Evolutionary conservation across 225 moss, liverwort and hornwort species (phyloP).

Genomic region (Sphagnum contortum): DNA sequence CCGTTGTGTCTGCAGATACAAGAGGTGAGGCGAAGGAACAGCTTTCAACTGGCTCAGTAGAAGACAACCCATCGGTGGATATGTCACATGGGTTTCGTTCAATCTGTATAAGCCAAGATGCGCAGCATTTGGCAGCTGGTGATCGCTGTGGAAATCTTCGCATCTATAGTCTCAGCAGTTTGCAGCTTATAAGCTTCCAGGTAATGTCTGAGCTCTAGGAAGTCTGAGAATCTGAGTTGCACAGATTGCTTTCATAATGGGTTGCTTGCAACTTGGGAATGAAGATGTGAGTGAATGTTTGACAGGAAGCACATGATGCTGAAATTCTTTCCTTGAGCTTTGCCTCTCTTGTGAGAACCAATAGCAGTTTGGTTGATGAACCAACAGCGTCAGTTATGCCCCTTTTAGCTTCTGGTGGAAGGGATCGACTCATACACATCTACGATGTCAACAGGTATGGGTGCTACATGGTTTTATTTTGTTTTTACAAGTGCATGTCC

Average conservation of each 20-base stretch:
- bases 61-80: constrained; percentile 31
- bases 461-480: not conserved
- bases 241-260: no score
- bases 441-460: constrained; percentile 65
- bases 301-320: constrained; percentile 89
- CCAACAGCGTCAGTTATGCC: constrained; percentile 24
- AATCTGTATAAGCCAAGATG: constrained; percentile 62
- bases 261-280: no score
- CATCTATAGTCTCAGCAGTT: constrained; percentile 51
- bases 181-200: constrained; percentile 60
- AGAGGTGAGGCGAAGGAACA: constrained; percentile 32
- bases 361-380: constrained; percentile 24
- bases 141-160: constrained; percentile 67
- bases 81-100: constrained; percentile 56
- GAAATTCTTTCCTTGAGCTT: constrained; percentile 67
- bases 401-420: constrained; percentile 69
- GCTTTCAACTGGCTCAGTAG: constrained; percentile 8
- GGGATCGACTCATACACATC: constrained; percentile 62
- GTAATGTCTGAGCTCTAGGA: constrained; percentile 10
- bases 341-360: constrained; percentile 37
- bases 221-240: not conserved
- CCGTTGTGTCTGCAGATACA: constrained; percentile 20
- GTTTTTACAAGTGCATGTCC: not conserved
- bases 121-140: constrained; percentile 72
- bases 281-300: constrained; percentile 25